A percentile compares a stretch with the other conserved stretches of the same genome.
phyloP scores from a whole-genome alignment of 2,329 filamentous ascomycete species.

The Fonsecaea erecta region DNA sequence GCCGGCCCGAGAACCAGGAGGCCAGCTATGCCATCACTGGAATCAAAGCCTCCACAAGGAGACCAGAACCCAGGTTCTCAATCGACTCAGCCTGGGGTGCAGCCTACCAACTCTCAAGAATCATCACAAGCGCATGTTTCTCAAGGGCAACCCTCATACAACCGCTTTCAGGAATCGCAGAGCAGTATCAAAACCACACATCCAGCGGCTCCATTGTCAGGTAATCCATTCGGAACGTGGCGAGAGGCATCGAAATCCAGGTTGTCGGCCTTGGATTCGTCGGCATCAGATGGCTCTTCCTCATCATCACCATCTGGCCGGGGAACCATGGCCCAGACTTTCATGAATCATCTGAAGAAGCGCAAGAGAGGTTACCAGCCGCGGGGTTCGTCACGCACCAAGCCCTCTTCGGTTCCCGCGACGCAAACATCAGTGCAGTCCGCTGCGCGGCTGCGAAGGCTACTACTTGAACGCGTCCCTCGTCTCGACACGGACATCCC shows the following conservation, averaged over 20 bases:
- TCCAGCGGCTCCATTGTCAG: background rate
- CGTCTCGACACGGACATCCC: too few relatives aligned
- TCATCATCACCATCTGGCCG: background rate
- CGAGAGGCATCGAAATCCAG: background rate
- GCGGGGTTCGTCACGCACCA: background rate
- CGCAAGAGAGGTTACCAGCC: background rate
- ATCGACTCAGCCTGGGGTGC: background rate
- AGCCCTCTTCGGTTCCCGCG: background rate
- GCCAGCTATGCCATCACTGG: background rate
- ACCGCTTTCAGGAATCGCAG: background rate
- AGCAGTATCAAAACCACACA: background rate
- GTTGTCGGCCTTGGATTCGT: background rate
- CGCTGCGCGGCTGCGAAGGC: background rate
- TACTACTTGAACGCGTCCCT: too few relatives aligned
- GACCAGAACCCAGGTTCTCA: background rate
- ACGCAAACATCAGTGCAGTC: background rate
- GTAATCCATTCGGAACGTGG: background rate
- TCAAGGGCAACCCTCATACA: background rate
- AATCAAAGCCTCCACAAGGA: background rate
- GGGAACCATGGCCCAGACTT: background rate
- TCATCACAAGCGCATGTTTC: background rate
- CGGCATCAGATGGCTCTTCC: background rate
- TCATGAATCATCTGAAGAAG: background rate
- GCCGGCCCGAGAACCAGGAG: background rate
- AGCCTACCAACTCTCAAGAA: background rate